phyloP scores from a whole-genome alignment of 768 basidiomycete species.

The Tricholomella constricta region DNA sequence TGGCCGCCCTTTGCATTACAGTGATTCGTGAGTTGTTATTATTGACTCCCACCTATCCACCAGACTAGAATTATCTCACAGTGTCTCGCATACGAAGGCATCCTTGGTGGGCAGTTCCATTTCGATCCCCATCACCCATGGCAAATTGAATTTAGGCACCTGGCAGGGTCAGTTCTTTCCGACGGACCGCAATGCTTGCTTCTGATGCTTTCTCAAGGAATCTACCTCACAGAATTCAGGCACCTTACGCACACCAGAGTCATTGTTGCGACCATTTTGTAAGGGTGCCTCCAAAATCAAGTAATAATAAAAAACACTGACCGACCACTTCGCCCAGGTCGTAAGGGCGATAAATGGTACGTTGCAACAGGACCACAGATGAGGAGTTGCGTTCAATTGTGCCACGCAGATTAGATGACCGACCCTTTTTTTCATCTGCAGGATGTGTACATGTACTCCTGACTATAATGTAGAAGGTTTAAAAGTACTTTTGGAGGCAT shows the following conservation, averaged over 20 bases:
- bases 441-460: too few relatives aligned
- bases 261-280: slow-evolving; percentile 85
- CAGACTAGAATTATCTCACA: slow-evolving; percentile 26
- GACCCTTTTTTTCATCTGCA: too few relatives aligned
- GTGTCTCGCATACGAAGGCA: slow-evolving; percentile 90
- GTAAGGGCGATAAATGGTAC: too few relatives aligned
- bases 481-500: too few relatives aligned
- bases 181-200: not conserved
- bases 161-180: slow-evolving; percentile 76
- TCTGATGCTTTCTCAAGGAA: slow-evolving; percentile 46
- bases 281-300: slow-evolving; percentile 24
- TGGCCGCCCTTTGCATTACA: slow-evolving; percentile 28
- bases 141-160: slow-evolving; percentile 77
- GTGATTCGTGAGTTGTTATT: slow-evolving; percentile 66
- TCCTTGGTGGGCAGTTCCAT: slow-evolving; percentile 83
- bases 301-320: not conserved
- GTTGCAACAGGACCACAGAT: too few relatives aligned
- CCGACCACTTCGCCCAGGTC: not conserved
- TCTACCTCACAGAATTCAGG: slow-evolving; percentile 88
- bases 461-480: too few relatives aligned
- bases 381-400: too few relatives aligned
- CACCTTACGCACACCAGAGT: slow-evolving; percentile 63
- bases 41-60: slow-evolving; percentile 6
- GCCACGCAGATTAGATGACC: too few relatives aligned
- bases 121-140: slow-evolving; percentile 81